Evolutionary conservation across 768 basidiomycete species (phyloP).

Genomic region (Podaxis mareebaensis): DNA sequence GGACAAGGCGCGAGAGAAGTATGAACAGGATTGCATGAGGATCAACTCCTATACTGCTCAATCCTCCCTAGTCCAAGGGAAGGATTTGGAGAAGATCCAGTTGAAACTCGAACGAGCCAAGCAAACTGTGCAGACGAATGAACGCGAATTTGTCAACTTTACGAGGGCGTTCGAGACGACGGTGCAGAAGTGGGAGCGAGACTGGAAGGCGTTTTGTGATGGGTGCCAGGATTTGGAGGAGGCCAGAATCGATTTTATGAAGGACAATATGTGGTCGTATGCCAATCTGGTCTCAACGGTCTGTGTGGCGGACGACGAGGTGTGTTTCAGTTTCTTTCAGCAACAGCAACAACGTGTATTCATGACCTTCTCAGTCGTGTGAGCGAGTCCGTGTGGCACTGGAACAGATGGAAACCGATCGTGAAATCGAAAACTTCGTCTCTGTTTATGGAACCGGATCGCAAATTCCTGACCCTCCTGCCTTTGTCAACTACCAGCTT

Average conservation of each 20-base stretch:
- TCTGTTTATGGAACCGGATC: slow-evolving; percentile 86
- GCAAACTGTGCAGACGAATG: slow-evolving; percentile 87
- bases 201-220: slow-evolving; percentile 96
- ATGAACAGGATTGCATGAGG: slow-evolving; percentile 87
- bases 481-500: slow-evolving; percentile 80
- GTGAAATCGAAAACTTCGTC: slow-evolving; percentile 89
- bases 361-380: slow-evolving; percentile 64
- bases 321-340: slow-evolving; percentile 33
- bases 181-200: slow-evolving; percentile 82
- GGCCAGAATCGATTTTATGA: slow-evolving; percentile 90
- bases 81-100: slow-evolving; percentile 88
- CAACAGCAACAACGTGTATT: slow-evolving; percentile 1
- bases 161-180: slow-evolving; percentile 79
- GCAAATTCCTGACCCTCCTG: slow-evolving; percentile 83
- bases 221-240: slow-evolving; percentile 95
- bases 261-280: slow-evolving; percentile 94
- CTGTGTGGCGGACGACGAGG: slow-evolving; percentile 95
- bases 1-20: slow-evolving; percentile 87
- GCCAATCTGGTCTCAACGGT: slow-evolving; percentile 96
- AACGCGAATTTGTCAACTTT: slow-evolving; percentile 91
- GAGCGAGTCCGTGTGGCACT: slow-evolving; percentile 84
- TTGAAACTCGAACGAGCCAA: slow-evolving; percentile 88
- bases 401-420: slow-evolving; percentile 86
- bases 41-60: slow-evolving; percentile 96
- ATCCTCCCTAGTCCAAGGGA: slow-evolving; percentile 87